These are phyloP conservation scores for Kluyveromyces lactis DNA, from an alignment of 805 yeast species.

Conservation along the genomic window DNA sequence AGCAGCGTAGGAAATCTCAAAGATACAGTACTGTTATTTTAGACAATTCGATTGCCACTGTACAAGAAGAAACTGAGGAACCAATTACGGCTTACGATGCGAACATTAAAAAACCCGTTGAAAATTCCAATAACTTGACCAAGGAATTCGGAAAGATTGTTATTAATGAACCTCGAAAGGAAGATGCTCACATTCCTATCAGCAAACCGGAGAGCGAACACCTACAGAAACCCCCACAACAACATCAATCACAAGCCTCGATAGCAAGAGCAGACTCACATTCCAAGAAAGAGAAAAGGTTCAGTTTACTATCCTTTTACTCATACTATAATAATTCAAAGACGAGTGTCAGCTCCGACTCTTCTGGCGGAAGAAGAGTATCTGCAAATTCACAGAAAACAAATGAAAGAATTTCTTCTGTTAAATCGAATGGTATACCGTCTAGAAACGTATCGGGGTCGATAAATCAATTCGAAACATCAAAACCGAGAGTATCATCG, in stretches of 20 bases:
- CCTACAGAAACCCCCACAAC: neutral
- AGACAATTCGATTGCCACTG: constrained; percentile 11
- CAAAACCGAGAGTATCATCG: constrained; percentile 3
- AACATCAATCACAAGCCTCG: too few species aligned
- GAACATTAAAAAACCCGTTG: neutral
- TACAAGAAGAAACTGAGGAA: constrained; percentile 14
- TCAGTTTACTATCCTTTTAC: constrained; percentile 35
- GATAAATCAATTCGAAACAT: constrained; percentile 11
- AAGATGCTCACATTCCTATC: neutral
- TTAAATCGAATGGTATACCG: neutral
- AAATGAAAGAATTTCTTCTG: neutral
- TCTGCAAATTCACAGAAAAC: constrained; percentile 5
- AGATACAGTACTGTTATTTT: constrained; percentile 11
- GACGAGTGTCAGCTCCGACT: constrained; percentile 10
- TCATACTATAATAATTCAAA: constrained; percentile 18
- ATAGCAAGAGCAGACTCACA: neutral
- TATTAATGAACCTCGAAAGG: neutral
- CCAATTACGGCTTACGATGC: constrained; percentile 6
- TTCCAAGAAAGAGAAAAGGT: constrained; percentile 27
- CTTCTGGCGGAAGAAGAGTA: neutral
- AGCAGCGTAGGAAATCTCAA: constrained; percentile 11
- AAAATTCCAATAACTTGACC: neutral
- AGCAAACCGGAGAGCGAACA: neutral
- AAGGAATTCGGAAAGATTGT: neutral
- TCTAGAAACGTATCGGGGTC: constrained; percentile 19